Evolutionary conservation across 2,329 filamentous ascomycete species (phyloP), one percentile per base, ranked within the genome.

Genomic region (Fusarium neocosmosporiellum): DNA sequence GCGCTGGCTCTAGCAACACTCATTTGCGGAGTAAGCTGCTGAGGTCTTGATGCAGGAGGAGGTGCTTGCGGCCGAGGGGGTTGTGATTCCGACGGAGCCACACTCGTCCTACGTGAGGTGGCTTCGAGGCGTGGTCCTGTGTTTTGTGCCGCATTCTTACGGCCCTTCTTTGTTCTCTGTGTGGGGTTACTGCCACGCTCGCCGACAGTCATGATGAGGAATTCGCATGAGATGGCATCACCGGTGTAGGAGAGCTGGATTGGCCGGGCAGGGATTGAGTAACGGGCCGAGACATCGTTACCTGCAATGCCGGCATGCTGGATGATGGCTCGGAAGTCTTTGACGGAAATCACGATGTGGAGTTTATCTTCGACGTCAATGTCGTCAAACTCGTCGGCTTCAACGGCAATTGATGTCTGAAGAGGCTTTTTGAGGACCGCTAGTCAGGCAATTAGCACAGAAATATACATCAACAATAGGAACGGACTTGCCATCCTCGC

Each of bases 171-270:
- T 50, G 83, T 84, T 77, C 85, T 88, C 67, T 86, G 86, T 13
- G 79, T 80, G 7, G 84, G 80, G 53, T 85, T 86, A 31, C 82
- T 86, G 59, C 86, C 85, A 66, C 86, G 85, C 73, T 94, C 92
- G 16, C 93, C 93, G 10, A 93, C 90, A 1, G 93, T 96, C 93
- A 95, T 95, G 68, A 96, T 87, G 48, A 94, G 92, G 75, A 95
- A 95, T 72, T 95, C 92, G 80, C 91, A 94, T 39, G 89, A 83
- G 34, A 95, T 86, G 36, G 91, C 92, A 66, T 92, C 90, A 46
- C 88, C 87, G 27, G 88, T 86, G 77, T 96, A 96, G 50, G 86
- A 89, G 67, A 96, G 87, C 76, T 94, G 92, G 78, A 96, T 88
- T 1, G 93, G 93, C 18, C 89, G 88, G 18, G 89, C 89, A 5